phyloP scores from a whole-genome alignment of 1,139 yeast species.

The Pichia sp. region DNA sequence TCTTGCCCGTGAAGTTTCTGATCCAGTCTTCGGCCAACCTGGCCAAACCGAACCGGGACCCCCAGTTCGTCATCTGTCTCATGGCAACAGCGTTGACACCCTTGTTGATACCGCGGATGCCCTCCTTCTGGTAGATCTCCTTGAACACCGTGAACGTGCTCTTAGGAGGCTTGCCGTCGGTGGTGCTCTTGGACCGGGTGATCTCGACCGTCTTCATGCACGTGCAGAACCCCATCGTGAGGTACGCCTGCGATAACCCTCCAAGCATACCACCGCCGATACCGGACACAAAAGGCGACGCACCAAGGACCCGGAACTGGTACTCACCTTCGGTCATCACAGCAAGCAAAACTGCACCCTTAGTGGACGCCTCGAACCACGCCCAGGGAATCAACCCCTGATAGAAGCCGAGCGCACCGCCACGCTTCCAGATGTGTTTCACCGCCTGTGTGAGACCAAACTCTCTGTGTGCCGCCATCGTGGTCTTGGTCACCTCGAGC shows the following conservation, averaged over 20 bases:
- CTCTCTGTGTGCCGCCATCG: slow-evolving; percentile 94
- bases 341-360: slow-evolving; percentile 94
- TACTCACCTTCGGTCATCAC: slow-evolving; percentile 93
- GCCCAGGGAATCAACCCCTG: slow-evolving; percentile 99
- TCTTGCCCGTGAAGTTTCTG: slow-evolving; percentile 53
- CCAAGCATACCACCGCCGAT: slow-evolving; percentile 94
- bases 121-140: slow-evolving; percentile 79
- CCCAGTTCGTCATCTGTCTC: slow-evolving; percentile 99
- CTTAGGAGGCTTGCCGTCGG: slow-evolving; percentile 63
- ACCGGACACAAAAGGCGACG: slow-evolving; percentile 74
- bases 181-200: slow-evolving; percentile 80
- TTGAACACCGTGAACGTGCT: slow-evolving; percentile 81
- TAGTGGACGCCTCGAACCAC: slow-evolving; percentile 98
- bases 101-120: slow-evolving; percentile 89
- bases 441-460: slow-evolving; percentile 65
- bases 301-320: slow-evolving; percentile 58
- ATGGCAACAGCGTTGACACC: slow-evolving; percentile 99
- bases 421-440: slow-evolving; percentile 82
- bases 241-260: slow-evolving; percentile 93
- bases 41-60: slow-evolving; percentile 89
- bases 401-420: slow-evolving; percentile 86
- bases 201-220: slow-evolving; percentile 98
- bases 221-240: slow-evolving; percentile 96
- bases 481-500: slow-evolving; percentile 88
- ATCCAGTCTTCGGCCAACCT: slow-evolving; percentile 88